Evolutionary conservation across 192 early-diverging fungal genomes (phyloP), one percentile per base, ranked within the genome.

Genomic region (Gamsiella multidivaricata): DNA sequence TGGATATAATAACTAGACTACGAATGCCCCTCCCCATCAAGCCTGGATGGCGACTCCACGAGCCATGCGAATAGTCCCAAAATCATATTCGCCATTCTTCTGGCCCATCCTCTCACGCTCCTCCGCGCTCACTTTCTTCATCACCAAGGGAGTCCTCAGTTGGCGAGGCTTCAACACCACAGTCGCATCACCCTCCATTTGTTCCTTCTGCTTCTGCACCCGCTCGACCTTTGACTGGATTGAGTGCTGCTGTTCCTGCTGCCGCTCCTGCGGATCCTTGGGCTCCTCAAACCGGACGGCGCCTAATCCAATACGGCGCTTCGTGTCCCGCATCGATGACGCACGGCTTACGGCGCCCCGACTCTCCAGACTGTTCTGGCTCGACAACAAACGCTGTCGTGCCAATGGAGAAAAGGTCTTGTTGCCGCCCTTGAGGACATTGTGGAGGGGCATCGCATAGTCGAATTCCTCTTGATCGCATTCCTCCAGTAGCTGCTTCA

Each of bases 281-380:
- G 26, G 36, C 17, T 54, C 57, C 23, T 68, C 74, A 42, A 78
- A 78, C 29, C 46, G 60, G 15, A 78, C 51, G 2, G 59, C 22
- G 12, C 39, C 65, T 47, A 78, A 31, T 3, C 53, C 59, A 37
- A 69, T 69, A 12, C 74, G 51, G 32, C 57, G 49, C 47, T 58
- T 62, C 20, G 42, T 23, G 46, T 78, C 74, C 28, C 74, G 58
- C 74, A 78, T 69, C 11, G 74, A 78, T 14, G 66, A 78, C 0
- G 74, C 57, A 14, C 74, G 74, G 31, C 74, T 78, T 10, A 78
- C 12, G 6, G 18, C 9, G 4, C 32, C 31, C 11, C 23, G 3
- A 34, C 33, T 50, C 6, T 7, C 23, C 11, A 34, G 2, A 23
- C 61, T 39, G 37, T 12, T 54, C 18, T 68, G 56, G 14, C 50